phyloP scores from a whole-genome alignment of 352 stramenopile genomes.

The Globisporangium perplexum region DNA sequence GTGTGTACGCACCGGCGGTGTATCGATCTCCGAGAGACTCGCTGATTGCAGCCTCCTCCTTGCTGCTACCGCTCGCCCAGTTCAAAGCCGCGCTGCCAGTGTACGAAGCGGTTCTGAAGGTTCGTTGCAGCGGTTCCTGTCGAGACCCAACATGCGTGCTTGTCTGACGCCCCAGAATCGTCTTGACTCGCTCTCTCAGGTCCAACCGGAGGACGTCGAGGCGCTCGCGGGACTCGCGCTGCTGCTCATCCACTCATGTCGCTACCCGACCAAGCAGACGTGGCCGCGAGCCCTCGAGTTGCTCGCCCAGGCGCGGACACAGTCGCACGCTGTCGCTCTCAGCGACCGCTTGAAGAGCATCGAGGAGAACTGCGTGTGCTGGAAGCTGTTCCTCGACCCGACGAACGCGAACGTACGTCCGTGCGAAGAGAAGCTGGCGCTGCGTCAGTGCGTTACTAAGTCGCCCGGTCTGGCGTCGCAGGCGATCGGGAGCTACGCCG shows the following conservation, averaged over 20 bases:
- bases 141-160: too few relatives aligned
- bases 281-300: constrained; percentile 37
- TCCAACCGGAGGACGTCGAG: constrained; percentile 29
- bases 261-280: constrained; percentile 49
- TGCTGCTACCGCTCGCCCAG: constrained; percentile 10
- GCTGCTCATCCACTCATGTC: constrained; percentile 51
- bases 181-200: too few relatives aligned
- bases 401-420: constrained; percentile 37
- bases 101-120: constrained; percentile 53
- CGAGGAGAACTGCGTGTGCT: constrained; percentile 57
- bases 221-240: constrained; percentile 38
- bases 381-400: constrained; percentile 52
- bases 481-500: constrained; percentile 57
- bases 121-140: too few relatives aligned
- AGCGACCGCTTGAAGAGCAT: constrained; percentile 18
- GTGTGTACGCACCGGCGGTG: neutral
- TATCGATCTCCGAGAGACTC: neutral
- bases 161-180: too few relatives aligned
- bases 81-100: constrained; percentile 40
- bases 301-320: constrained; percentile 20
- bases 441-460: too few relatives aligned
- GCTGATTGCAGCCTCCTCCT: neutral
- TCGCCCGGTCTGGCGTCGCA: too few relatives aligned
- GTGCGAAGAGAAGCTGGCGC: neutral
- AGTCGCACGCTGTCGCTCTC: constrained; percentile 1